Conservation (phyloP, 73 alveolate species). For the Paramecium sexaurelia region DNA sequence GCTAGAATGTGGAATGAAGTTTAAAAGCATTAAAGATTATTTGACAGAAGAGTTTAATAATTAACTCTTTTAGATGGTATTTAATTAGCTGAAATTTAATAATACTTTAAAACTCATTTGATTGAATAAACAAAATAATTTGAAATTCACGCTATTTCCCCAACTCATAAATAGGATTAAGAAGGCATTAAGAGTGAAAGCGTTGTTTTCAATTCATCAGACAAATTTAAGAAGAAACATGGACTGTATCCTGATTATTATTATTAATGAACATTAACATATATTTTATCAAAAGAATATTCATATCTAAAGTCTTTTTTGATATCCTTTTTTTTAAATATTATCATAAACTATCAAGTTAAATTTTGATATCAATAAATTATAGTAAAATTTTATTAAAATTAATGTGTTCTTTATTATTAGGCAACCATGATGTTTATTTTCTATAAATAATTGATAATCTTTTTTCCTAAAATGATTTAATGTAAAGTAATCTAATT, state of each 20-base stretch:
- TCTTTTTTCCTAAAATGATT: no score
- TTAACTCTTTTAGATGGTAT: not conserved
- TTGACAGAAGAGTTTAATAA: constrained; percentile 51
- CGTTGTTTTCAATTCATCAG: not conserved
- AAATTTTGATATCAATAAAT: no score
- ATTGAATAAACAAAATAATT: not conserved
- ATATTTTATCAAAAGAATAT: no score
- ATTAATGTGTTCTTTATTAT: no score
- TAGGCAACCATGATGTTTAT: no score
- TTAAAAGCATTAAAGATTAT: constrained; percentile 49
- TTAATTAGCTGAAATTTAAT: not conserved
- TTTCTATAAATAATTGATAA: no score
- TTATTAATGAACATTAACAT: not conserved
- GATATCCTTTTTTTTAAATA: no score
- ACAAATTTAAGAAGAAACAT: not conserved
- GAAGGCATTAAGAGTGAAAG: not conserved
- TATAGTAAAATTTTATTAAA: no score
- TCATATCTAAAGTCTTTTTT: no score
- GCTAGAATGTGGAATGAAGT: constrained; percentile 61
- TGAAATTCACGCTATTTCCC: constrained; percentile 45
- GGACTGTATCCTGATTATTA: constrained; percentile 57
- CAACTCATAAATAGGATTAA: constrained; percentile 33
- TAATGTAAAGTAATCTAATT: no score
- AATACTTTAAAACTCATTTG: not conserved
- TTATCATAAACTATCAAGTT: no score